Base-by-base conservation (phyloP, 169 alveolate species). In the Eimeria falciformis region DNA sequence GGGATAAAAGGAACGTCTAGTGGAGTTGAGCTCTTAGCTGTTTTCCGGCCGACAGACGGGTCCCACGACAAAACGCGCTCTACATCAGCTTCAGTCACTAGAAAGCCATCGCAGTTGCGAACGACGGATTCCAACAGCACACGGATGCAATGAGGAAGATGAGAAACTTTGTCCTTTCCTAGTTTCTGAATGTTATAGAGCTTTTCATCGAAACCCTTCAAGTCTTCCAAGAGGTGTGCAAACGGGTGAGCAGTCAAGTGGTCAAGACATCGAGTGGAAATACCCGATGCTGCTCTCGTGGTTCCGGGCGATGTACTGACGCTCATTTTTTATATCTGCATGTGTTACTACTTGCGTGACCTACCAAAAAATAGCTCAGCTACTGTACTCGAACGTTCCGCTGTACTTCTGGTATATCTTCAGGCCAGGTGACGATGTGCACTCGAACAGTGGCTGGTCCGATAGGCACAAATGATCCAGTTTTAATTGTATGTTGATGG, bases 1-100 rank as follows among this genome's bases (percentile, higher is more conserved):
- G 99, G 99, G 89, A 96, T 96, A 96, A 97, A 98, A n/a, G 99
- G 99, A 78, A 98, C 97, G 88, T 98, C 99, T 4, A 97, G 95
- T 65, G 94, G 27, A 96, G 86, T 95, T 92, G 81, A 81, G 47
- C 43, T 94, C 83, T 69, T 95, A 69, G 94, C 95, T 83, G 91
- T 95, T 58, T 87, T 90, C 3, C 18, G 50, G 71, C 53, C 53
- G 88, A 29, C 25, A 4, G 65, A 62, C 7, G 88, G 11, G 68
- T 96, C 93, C 99, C 99, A 98, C 86, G 96, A 95, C 77, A 98
- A 93, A 82, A 98, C 97, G 81, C 97, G 97, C 90, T 98, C 98
- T 21, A 98, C 98, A 93, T 98, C 99, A 33, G 94, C 84, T 33
- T 94, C 94, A 37, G 97, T 98, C 37, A 98, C 98, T 37, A 96